Base-by-base conservation (phyloP, 2,329 filamentous ascomycete species). In the Penicillium sp. region DNA sequence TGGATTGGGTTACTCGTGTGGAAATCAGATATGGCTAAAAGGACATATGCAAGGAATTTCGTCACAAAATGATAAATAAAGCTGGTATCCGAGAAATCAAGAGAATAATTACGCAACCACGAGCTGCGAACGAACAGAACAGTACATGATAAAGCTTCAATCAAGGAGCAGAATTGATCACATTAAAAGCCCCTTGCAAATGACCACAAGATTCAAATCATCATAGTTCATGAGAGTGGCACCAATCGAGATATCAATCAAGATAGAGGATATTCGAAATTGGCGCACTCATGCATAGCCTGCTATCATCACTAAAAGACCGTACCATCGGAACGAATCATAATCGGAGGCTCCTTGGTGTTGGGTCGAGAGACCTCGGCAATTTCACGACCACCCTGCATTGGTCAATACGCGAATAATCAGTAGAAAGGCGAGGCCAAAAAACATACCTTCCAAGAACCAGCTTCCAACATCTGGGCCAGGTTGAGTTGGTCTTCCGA, bases 341-440 rank as follows among this genome's bases (percentile, higher is more conserved):
- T 81, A 59, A 98, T 96, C 3, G 92, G 92, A 20, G 90, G 87
- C 62, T 94, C 87, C 68, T 92, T 95, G 35, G 92, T 96, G 57
- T 95, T 96, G 14, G 92, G 92, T 52, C 92, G 77, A 52, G 87
- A 90, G 48, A 95, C 87, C 69, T 95, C 90, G 47, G 92, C 92
- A 61, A 96, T 84, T 68, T 96, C 92, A 59, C 92, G 82, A 42
- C 92, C 92, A 54, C 90, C 90, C 89, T 79, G 48, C 4, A 13
- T n/a, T n/a, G n/a, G n/a, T n/a, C n/a, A n/a, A n/a, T n/a, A n/a
- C n/a, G n/a, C n/a, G n/a, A n/a, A n/a, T n/a, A n/a, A n/a, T n/a
- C n/a, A n/a, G n/a, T n/a, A n/a, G n/a, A n/a, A n/a, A n/a, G n/a
- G n/a, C 25, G 12, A 6, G 6, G 25, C 6, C 9, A 14, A 17